Percentiles rank a stretch among this genome's conserved stretches.
Conservation (phyloP, 1,284 basidiomycete species). For the Cryptococcus sp. region DNA sequence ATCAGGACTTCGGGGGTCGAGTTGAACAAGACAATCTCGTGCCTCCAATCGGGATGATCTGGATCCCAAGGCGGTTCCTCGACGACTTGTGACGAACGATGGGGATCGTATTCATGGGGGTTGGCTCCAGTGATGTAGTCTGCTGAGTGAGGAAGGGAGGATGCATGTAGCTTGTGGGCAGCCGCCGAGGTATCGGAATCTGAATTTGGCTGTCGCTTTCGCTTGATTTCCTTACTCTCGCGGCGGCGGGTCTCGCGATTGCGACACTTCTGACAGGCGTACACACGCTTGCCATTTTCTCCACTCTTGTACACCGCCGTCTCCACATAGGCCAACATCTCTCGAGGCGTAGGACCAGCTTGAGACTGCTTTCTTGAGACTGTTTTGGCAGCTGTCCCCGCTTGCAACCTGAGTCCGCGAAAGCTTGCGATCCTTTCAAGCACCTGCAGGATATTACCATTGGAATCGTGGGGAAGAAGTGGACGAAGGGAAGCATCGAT, state of each 20-base stretch:
- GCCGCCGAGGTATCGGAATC: conserved; percentile 32
- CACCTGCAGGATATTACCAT: conserved; percentile 33
- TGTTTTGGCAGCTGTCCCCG: conserved; percentile 47
- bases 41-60: conserved; percentile 43
- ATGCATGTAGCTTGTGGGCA: conserved; percentile 14
- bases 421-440: conserved; percentile 46
- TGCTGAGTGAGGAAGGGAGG: conserved; percentile 27
- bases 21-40: conserved; percentile 91
- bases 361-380: conserved; percentile 49
- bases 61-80: conserved; percentile 50
- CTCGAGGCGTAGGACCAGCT: conserved; percentile 40
- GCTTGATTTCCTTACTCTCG: conserved; percentile 42
- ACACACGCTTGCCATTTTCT: conserved; percentile 57
- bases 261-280: conserved; percentile 81
- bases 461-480: conserved; percentile 31
- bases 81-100: conserved; percentile 40
- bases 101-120: conserved; percentile 45
- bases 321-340: conserved; percentile 45
- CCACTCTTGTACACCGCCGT: conserved; percentile 51
- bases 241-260: conserved; percentile 68
- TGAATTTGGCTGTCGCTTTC: conserved; percentile 33
- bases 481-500: conserved; percentile 25
- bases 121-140: conserved; percentile 48
- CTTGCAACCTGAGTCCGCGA: conserved; percentile 40
- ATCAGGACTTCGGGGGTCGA: conserved; percentile 91